These are phyloP conservation scores for Ambrosia artemisiifolia DNA, from an alignment of 129 eudicot genomes.

Conservation along the genomic window DNA sequence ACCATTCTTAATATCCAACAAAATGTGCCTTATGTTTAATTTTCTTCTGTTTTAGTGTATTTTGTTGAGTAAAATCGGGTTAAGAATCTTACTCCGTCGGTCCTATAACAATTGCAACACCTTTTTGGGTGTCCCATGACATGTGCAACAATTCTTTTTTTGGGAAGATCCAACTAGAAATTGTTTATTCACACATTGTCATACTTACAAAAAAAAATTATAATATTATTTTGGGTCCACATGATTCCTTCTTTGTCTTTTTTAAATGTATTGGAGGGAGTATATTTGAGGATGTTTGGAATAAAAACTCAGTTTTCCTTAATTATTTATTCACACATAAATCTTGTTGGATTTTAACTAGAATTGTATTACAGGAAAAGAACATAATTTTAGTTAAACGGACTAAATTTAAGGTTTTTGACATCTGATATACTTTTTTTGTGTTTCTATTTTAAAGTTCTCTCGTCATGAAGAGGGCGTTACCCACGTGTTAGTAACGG, in stretches of 20 bases:
- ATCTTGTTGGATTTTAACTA: neutral
- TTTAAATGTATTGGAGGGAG: neutral
- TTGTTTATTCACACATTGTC: neutral
- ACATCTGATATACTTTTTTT: neutral
- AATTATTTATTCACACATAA: neutral
- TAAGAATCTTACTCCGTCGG: neutral
- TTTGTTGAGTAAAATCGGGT: neutral
- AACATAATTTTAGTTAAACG: neutral
- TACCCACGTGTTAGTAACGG: slow-evolving; percentile 82
- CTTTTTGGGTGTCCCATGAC: neutral
- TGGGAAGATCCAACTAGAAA: neutral
- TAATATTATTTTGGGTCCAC: neutral
- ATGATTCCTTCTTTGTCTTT: neutral
- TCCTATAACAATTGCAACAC: neutral
- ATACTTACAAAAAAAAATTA: neutral
- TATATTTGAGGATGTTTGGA: neutral
- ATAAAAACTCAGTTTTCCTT: neutral
- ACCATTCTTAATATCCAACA: neutral
- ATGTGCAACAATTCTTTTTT: slow-evolving; percentile 7
- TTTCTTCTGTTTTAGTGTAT: neutral
- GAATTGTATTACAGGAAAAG: neutral
- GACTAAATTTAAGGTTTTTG: neutral
- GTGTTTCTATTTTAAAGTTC: slow-evolving; percentile 37
- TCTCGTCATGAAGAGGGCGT: slow-evolving; percentile 64
- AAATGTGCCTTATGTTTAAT: neutral